These are phyloP conservation scores for Mucor indicus DNA, from an alignment of 371 early-diverging fungal species.

Conservation along the genomic window DNA sequence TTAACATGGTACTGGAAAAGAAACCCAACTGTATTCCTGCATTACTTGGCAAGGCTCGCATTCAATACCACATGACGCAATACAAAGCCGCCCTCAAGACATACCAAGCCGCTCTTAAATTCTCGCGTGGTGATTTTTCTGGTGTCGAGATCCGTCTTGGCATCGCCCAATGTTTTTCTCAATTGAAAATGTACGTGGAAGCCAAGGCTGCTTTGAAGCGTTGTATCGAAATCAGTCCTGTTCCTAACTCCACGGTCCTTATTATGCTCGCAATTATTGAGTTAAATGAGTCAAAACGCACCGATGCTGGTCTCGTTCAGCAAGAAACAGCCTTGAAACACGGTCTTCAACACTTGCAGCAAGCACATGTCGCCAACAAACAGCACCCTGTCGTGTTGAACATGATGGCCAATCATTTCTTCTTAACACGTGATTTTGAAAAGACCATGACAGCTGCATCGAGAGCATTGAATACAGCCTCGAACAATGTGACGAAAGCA, in stretches of 20 bases:
- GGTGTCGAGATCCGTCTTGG: slow-evolving; percentile 75
- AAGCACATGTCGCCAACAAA: slow-evolving; percentile 47
- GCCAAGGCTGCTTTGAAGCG: slow-evolving; percentile 74
- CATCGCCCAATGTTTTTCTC: slow-evolving; percentile 84
- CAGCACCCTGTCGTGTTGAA: slow-evolving; percentile 52
- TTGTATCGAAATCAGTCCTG: slow-evolving; percentile 52
- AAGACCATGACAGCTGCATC: slow-evolving; percentile 47
- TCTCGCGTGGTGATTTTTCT: slow-evolving; percentile 45
- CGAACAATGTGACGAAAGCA: slow-evolving; percentile 53
- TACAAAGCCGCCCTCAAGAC: slow-evolving; percentile 61
- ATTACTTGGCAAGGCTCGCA: slow-evolving; percentile 70
- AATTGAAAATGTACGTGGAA: slow-evolving; percentile 64
- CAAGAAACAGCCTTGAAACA: slow-evolving; percentile 32
- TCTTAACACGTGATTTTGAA: slow-evolving; percentile 47
- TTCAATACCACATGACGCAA: slow-evolving; percentile 54
- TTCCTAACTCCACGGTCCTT: slow-evolving; percentile 59
- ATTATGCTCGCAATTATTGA: slow-evolving; percentile 74
- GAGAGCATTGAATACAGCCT: slow-evolving; percentile 43
- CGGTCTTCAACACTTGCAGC: slow-evolving; percentile 50
- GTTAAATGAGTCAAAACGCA: slow-evolving; percentile 67
- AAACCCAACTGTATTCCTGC: slow-evolving; percentile 73
- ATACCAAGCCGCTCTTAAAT: slow-evolving; percentile 74
- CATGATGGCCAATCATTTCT: slow-evolving; percentile 58
- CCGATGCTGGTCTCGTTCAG: slow-evolving; percentile 25
- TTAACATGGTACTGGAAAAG: slow-evolving; percentile 60